phyloP scores from a whole-genome alignment of 2,329 filamentous ascomycete species.

The Cladophialophora yegresii region DNA sequence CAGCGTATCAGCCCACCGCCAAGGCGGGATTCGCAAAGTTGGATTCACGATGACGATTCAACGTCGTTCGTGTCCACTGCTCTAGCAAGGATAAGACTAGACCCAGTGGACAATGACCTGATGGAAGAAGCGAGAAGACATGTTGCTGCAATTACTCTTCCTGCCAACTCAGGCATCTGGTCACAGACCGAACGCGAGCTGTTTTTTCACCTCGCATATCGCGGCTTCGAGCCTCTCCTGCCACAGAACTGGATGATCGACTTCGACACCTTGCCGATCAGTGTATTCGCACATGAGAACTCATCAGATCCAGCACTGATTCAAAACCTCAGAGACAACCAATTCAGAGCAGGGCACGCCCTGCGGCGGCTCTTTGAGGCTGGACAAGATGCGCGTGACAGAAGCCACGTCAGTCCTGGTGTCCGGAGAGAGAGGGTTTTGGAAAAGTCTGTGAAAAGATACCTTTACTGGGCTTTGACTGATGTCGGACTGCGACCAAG shows the following conservation, averaged over 20 bases:
- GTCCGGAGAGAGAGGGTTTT: conserved; percentile 32
- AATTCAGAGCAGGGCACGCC: conserved; percentile 57
- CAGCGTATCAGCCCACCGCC: not conserved
- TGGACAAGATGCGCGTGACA: conserved; percentile 56
- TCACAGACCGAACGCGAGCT: conserved; percentile 55
- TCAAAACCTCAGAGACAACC: conserved; percentile 42
- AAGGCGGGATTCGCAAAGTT: not conserved
- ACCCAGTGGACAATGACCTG: conserved; percentile 26
- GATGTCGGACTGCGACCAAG: conserved; percentile 50
- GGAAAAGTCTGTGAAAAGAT: conserved; percentile 46
- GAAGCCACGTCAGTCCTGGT: conserved; percentile 43
- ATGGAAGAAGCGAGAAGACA: conserved; percentile 40
- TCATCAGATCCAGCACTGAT: conserved; percentile 50
- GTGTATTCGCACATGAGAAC: conserved; percentile 51
- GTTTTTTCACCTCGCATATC: conserved; percentile 56
- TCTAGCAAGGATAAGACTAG: conserved; percentile 15
- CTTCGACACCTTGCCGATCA: conserved; percentile 56
- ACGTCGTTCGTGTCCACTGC: conserved; percentile 24
- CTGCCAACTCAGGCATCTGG: conserved; percentile 49
- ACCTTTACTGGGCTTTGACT: conserved; percentile 56
- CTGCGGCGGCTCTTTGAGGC: conserved; percentile 54
- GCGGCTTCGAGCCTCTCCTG: conserved; percentile 59
- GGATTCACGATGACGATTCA: conserved; percentile 23
- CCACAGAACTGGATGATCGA: conserved; percentile 56
- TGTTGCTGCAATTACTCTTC: conserved; percentile 45